A percentile compares a stretch with the other conserved stretches of the same genome.
Evolutionary conservation across 1,284 basidiomycete species (phyloP).

Genomic region (Mycosarcoma maydis): DNA sequence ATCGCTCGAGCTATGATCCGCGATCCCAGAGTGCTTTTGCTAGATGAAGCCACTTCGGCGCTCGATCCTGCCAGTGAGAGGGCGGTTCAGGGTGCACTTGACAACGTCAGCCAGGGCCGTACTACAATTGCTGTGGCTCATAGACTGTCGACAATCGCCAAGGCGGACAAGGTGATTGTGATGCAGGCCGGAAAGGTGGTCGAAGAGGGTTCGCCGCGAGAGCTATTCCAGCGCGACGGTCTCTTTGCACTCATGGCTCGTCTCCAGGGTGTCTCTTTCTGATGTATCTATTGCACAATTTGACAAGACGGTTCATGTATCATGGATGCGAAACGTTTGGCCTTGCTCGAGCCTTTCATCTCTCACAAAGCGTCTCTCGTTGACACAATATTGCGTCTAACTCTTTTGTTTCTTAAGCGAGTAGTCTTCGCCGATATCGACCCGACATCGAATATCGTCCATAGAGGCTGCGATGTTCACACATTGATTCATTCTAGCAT

Average conservation of each 20-base stretch:
- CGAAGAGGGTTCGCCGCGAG: slow-evolving; percentile 2
- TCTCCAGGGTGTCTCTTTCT: slow-evolving; percentile 3
- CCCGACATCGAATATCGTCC: too few species aligned
- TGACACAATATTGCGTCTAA: too few species aligned
- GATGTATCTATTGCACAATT: neutral
- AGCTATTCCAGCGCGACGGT: neutral
- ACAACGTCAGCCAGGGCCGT: slow-evolving; percentile 82
- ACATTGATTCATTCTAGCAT: too few species aligned
- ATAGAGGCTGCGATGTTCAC: too few species aligned
- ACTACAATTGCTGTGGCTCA: slow-evolving; percentile 78
- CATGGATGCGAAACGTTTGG: too few species aligned
- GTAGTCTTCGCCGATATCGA: too few species aligned
- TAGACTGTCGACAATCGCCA: slow-evolving; percentile 28
- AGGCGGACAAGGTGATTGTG: slow-evolving; percentile 9
- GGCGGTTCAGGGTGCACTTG: slow-evolving; percentile 89
- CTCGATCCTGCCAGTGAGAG: slow-evolving; percentile 86
- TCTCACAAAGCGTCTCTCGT: too few species aligned
- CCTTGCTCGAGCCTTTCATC: too few species aligned
- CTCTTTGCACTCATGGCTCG: neutral
- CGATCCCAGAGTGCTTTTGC: slow-evolving; percentile 87
- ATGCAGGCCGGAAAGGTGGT: slow-evolving; percentile 6
- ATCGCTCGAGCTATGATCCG: slow-evolving; percentile 89
- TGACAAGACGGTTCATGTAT: too few species aligned
- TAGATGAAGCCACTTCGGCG: slow-evolving; percentile 81
- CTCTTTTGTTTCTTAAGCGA: too few species aligned